Conservation (phyloP, 2,329 filamentous ascomycete species). For the Aulographum hederae region DNA sequence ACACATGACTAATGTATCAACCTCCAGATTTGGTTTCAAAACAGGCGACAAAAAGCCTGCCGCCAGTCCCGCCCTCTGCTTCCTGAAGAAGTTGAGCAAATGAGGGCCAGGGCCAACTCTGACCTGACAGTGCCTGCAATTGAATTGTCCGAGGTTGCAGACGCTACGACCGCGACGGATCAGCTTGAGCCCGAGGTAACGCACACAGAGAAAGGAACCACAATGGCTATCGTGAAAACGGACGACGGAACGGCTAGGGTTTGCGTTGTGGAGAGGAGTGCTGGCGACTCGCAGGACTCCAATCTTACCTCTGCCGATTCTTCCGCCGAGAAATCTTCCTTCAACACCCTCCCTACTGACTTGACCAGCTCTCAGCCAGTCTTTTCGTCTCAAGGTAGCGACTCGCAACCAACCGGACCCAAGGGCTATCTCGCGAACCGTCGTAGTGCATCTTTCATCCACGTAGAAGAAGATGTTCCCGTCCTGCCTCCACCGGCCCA, state of each 20-base stretch:
- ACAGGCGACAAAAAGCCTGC: slow-evolving; percentile 80
- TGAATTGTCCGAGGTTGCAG: too few relatives aligned
- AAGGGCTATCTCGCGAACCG: slow-evolving; percentile 26
- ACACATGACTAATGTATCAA: slow-evolving; percentile 11
- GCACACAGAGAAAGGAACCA: too few relatives aligned
- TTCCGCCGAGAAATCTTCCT: too few relatives aligned
- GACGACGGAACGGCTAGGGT: too few relatives aligned
- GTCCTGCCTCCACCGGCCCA: slow-evolving; percentile 24
- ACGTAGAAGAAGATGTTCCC: slow-evolving; percentile 35
- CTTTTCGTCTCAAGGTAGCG: background rate
- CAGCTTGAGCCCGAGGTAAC: too few relatives aligned
- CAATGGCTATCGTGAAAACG: too few relatives aligned
- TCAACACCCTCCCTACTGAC: background rate
- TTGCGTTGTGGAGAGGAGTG: too few relatives aligned
- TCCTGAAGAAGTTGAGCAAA: slow-evolving; percentile 11
- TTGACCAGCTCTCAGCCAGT: background rate
- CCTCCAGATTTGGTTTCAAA: slow-evolving; percentile 88
- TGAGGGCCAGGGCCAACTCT: too few relatives aligned
- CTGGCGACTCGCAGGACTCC: too few relatives aligned
- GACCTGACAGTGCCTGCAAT: too few relatives aligned
- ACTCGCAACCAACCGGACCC: background rate
- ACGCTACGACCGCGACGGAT: too few relatives aligned
- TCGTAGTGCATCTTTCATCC: slow-evolving; percentile 27
- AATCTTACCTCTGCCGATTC: too few relatives aligned
- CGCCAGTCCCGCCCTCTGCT: slow-evolving; percentile 25